Evolutionary conservation across 768 basidiomycete genomes (phyloP), one percentile per base, ranked within the genome.

Genomic region (Mycena polygramma): DNA sequence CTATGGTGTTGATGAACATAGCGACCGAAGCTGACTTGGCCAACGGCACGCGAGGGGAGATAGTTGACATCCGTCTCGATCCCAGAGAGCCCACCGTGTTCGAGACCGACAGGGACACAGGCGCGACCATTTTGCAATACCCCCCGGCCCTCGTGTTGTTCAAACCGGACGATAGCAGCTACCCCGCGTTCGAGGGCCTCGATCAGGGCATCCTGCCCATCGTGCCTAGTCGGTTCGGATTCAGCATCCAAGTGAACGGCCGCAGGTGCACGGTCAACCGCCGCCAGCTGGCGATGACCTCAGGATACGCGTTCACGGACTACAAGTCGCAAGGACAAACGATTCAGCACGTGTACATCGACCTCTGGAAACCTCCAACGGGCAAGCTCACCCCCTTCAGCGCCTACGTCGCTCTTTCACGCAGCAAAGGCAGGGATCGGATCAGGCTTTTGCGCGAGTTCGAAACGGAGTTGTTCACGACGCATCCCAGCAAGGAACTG

Each of bases 291-390:
- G 72, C 82, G 0, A 63, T 86, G 0, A 82, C 79, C 0, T 63
- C 75, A 0, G 83, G 74, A 19, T 85, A 83, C 61, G 81, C 82
- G 0, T 84, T 85, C 72, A 84, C 82, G 0, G 83, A 85, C 68
- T 85, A 83, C 72, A 49, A 49, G 9, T 49, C 48, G 8, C 48
- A 49, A 20, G 48, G 48, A 1, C 48, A 49, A 20, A 49, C 19
- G 8, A 49, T 49, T 8, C 48, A 49, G n/a, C 48, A 49, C 8
- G 48, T 49, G 19, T 49, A 49, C 48, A 49, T 49, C 48, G 48
- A 49, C 19, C 8, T 49, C 19, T 2, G n/a, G n/a, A 49, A 8
- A 2, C 48, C 48, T 19, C 48, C 48, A 3, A 20, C 48, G 4
- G 48, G 48, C n/a, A 49, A 49, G n/a, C 48, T 49, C 48, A 49